Conservation (phyloP, 2,329 filamentous ascomycete genomes). For the Scedosporium aurantiacum region DNA sequence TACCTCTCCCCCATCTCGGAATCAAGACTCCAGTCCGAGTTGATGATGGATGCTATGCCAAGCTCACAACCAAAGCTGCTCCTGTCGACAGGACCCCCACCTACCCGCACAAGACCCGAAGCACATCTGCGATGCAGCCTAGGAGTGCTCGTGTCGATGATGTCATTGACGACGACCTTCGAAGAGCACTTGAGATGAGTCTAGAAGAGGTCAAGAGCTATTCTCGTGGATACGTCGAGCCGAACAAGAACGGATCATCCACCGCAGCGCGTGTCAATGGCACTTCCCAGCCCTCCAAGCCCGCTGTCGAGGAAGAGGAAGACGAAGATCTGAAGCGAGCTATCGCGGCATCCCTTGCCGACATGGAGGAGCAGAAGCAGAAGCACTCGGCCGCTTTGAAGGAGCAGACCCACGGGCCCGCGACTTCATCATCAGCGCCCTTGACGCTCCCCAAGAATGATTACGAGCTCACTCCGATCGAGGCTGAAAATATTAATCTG, state of each 20-base stretch:
- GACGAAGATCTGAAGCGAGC: conserved; percentile 89
- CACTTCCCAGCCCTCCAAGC: not conserved
- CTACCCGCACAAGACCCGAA: conserved; percentile 52
- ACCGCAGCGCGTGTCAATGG: conserved; percentile 23
- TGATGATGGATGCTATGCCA: conserved; percentile 89
- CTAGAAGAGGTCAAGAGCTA: conserved; percentile 80
- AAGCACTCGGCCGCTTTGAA: conserved; percentile 76
- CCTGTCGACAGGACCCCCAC: conserved; percentile 39
- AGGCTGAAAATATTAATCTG: conserved; percentile 95
- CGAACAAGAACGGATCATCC: conserved; percentile 26
- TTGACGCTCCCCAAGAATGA: conserved; percentile 70
- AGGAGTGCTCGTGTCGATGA: conserved; percentile 80
- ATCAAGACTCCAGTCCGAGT: conserved; percentile 87
- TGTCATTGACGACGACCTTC: conserved; percentile 88
- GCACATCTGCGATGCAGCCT: conserved; percentile 68
- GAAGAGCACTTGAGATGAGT: conserved; percentile 91
- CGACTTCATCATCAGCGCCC: conserved; percentile 30
- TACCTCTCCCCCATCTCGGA: conserved; percentile 83
- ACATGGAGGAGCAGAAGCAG: conserved; percentile 98
- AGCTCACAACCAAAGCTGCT: conserved; percentile 56
- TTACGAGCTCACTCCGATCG: conserved; percentile 84
- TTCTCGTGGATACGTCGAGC: conserved; percentile 61
- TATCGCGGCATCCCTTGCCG: conserved; percentile 85
- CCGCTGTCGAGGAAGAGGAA: conserved; percentile 58
- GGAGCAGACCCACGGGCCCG: conserved; percentile 53